Evolutionary conservation across 768 basidiomycete genomes (phyloP).

Genomic region (Mycena galericulata): DNA sequence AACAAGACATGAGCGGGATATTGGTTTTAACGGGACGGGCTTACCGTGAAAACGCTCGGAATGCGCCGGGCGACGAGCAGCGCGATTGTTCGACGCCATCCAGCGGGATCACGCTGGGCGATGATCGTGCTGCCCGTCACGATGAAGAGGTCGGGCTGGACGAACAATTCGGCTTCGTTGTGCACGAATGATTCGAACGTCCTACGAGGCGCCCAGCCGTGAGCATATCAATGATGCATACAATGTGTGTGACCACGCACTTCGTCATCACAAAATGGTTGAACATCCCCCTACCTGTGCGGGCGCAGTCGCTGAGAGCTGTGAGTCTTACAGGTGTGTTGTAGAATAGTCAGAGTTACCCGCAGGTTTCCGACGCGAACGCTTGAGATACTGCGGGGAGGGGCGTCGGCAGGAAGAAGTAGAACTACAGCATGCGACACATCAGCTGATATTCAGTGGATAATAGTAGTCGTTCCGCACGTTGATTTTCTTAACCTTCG

Average conservation of each 20-base stretch:
- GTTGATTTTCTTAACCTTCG: not conserved
- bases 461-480: slow-evolving; percentile 2
- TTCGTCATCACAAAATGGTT: slow-evolving; percentile 1
- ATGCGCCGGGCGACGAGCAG: not conserved
- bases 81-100: not conserved
- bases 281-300: not conserved
- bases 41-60: not conserved
- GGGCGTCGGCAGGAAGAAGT: not conserved
- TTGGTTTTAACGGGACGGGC: not conserved
- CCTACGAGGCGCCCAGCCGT: not conserved
- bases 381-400: not conserved
- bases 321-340: not conserved
- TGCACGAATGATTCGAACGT: slow-evolving; percentile 20
- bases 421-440: not conserved
- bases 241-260: not conserved
- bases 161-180: slow-evolving; percentile 24
- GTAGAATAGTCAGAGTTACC: slow-evolving; percentile 7
- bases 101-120: not conserved
- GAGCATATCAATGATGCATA: too few relatives aligned
- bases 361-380: not conserved
- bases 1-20: not conserved
- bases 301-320: slow-evolving; percentile 3
- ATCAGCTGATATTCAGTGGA: not conserved
- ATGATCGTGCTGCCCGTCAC: not conserved
- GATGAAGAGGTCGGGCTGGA: not conserved